These are phyloP conservation scores for Maudiozyma serrabonitensis DNA, from an alignment of 805 yeast species.

Conservation along the genomic window DNA sequence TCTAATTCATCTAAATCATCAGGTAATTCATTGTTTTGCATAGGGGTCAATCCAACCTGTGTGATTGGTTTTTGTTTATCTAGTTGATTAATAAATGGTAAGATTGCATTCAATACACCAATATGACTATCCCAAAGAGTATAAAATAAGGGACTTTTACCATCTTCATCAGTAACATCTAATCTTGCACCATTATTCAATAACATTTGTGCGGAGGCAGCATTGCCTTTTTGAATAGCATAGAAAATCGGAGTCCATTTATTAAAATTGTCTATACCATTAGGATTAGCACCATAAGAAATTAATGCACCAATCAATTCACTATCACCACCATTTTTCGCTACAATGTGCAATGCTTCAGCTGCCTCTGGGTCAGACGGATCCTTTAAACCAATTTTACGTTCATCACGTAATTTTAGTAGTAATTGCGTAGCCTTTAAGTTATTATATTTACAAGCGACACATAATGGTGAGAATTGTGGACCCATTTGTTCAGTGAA, in stretches of 20 bases:
- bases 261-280: conserved; percentile 73
- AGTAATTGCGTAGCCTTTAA: conserved; percentile 57
- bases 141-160: conserved; percentile 71
- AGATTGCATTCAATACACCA: conserved; percentile 61
- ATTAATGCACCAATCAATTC: conserved; percentile 59
- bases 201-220: conserved; percentile 56
- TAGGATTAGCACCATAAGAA: conserved; percentile 64
- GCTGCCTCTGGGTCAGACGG: conserved; percentile 76
- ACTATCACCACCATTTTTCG: conserved; percentile 66
- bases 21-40: not conserved
- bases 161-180: conserved; percentile 64
- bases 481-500: conserved; percentile 33
- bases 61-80: not conserved
- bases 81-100: conserved; percentile 15
- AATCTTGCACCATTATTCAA: conserved; percentile 66
- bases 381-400: conserved; percentile 2
- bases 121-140: conserved; percentile 94
- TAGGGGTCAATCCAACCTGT: conserved; percentile 1
- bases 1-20: conserved; percentile 26
- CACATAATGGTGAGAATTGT: conserved; percentile 66
- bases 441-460: conserved; percentile 83
- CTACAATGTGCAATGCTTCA: conserved; percentile 78
- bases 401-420: conserved; percentile 27
- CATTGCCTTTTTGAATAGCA: conserved; percentile 79
- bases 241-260: conserved; percentile 93